Evolutionary conservation across 78 protist species (phyloP), one percentile per base, ranked within the genome.

Genomic region (Speleostelium caveatum): DNA sequence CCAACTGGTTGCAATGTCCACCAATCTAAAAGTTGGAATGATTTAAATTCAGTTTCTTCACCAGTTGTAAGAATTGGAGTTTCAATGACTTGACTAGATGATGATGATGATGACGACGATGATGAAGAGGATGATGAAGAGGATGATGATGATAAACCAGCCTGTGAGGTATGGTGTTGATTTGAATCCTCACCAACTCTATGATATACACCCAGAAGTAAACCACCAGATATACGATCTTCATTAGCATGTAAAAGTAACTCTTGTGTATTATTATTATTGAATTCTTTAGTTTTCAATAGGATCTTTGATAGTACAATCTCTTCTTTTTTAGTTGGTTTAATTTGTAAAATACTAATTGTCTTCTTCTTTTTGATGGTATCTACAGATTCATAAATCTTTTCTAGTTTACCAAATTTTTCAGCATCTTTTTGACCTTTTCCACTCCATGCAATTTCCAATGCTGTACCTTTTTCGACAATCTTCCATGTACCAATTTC

Each of bases 1-100:
- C 79, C 79, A 42, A 83, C 36, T n/a, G 91, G 78, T 69, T 67
- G 79, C 14, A 83, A 62, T 5, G 79, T 58, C 91, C 91, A 83
- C 91, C 91, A 83, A 83, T 83, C 91, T 2, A 68, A 42, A 0
- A 83, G 53, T 60, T 69, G 78, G 51, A 83, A 83, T 42, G 79
- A 55, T 60, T 67, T 69, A 22, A 75, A 83, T 45, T 83, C 91
- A 32, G 38, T 59, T n/a, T 83, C 91, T 59, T 83, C 80, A 41
- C 73, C 91, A 28, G 71, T 71, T 12, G 56, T 67, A 41, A 55
- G 59, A 12, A 69, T 83, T 7, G 79, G 60, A 38, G 91, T 36
- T 71, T 83, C 91, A 19, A 22, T 26, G 17, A 41, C 7, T 22
- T 38, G 42, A 38, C 59, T 8, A 19, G 63, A n/a, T 55, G 65